Conservation (phyloP, 306 rosid genomes). For the Inga leiocalycina region DNA sequence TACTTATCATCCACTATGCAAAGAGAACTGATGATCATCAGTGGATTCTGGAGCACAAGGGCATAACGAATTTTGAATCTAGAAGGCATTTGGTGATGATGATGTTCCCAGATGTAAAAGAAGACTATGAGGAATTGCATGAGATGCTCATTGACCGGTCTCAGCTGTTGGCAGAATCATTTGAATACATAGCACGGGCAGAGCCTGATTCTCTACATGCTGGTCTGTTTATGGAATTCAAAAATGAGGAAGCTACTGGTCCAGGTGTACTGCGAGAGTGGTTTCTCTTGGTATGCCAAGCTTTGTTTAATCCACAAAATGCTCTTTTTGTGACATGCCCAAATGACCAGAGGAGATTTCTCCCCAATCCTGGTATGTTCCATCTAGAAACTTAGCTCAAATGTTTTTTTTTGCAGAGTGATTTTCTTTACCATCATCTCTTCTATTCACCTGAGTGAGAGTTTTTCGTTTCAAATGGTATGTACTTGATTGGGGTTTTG, state of each 20-base stretch:
- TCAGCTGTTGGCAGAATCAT: slow-evolving; percentile 80
- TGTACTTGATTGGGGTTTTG: slow-evolving; percentile 8
- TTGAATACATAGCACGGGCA: slow-evolving; percentile 74
- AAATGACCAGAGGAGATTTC: slow-evolving; percentile 73
- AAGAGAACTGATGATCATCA: slow-evolving; percentile 64
- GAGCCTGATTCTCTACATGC: slow-evolving; percentile 66
- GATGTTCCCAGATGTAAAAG: slow-evolving; percentile 91
- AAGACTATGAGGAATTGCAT: slow-evolving; percentile 86
- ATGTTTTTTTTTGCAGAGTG: slow-evolving; percentile 6
- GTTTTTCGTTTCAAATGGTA: slow-evolving; percentile 15
- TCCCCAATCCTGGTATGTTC: slow-evolving; percentile 85
- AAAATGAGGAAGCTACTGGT: slow-evolving; percentile 97
- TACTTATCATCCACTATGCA: slow-evolving; percentile 62
- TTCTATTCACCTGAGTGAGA: neutral
- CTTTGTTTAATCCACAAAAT: slow-evolving; percentile 74
- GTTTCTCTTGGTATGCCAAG: slow-evolving; percentile 89
- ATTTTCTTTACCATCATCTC: neutral
- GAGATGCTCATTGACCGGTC: slow-evolving; percentile 98
- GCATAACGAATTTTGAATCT: slow-evolving; percentile 70
- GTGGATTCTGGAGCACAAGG: slow-evolving; percentile 80
- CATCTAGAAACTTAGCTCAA: neutral
- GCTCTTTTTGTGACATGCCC: slow-evolving; percentile 92
- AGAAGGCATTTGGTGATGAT: slow-evolving; percentile 89
- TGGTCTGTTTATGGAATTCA: slow-evolving; percentile 92
- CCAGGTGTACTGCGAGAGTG: slow-evolving; percentile 97